Base-by-base conservation (phyloP, 83 land plant genomes). In the Picea abies region DNA sequence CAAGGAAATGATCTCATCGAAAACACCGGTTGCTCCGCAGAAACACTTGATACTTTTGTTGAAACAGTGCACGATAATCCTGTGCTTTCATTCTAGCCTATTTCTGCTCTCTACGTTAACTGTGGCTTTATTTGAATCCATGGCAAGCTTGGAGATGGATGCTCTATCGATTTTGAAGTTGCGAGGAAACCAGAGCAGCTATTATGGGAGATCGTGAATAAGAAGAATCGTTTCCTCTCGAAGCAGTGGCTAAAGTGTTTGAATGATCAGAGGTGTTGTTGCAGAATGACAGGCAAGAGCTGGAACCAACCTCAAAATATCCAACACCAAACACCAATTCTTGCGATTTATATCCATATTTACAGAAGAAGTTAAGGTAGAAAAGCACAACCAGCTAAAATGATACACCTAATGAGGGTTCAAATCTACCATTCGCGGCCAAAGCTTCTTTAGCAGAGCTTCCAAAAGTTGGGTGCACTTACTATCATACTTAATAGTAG, bases 211-310 rank as follows among this genome's bases (percentile, higher is more conserved):
- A 35, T 35, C 35, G 1, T 1, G 35, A 35, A 35, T 1, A 35
- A 35, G 35, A 35, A 35, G 35, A 35, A 35, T 35, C 1, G 35
- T 35, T 35, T 87, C 82, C 70, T 85, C 82, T 11, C 83, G 82
- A 82, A 92, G 88, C 93, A 95, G 89, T 81, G 94, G 93, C 88
- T 84, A 62, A 66, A 93, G 84, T 60, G 88, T 85, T 80, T 91
- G 93, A 63, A 95, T 79, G 61, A 95, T 84, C 69, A 95, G 86
- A 32, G 94, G 94, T 56, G 86, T 68, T 88, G 91, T 93, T 1
- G 44, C 83, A 80, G 89, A 79, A 77, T 93, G 86, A 23, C 90
- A 81, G 32, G 94, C 92, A 62, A 95, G 82, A 73, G 86, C 37
- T 60, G 96, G 92, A 68, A 93, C 84, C 70, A 88, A 19, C 41